Evolutionary conservation across 352 stramenopile species (phyloP), one percentile per base, ranked within the genome.

Genomic region (Phytopythium helicoides): DNA sequence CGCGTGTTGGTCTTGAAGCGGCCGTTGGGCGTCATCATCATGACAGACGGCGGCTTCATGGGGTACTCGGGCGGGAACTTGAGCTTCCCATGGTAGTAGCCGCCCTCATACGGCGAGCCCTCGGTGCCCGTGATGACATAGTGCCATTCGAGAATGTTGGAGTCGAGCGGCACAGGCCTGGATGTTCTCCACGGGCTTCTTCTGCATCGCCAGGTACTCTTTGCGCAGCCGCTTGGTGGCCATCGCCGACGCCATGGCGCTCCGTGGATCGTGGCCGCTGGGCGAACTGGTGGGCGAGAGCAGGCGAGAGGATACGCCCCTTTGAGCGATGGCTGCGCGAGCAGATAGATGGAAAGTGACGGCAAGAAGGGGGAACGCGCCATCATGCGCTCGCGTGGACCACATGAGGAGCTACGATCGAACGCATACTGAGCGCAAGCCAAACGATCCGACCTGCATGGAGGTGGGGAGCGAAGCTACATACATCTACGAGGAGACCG

Each of bases 91-190:
- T 96, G 82, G 74, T 98, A 98, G 66, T 73, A 85, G 3, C 92
- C 92, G 39, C 89, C 89, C 49, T 94, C 89, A 60, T 96, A 98
- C 18, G 78, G 76, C 49, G 78, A 73, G 37, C 61, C 78, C 5
- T 66, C 47, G 16, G 81, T 92, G 34, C 82, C 82, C 21, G 64
- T 75, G 62, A 98, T 92, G 12, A 98, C 92, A 66, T 97, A 98
- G 66, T 98, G 92, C 90, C 95, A 98, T 73, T 98, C 92, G 14
- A 98, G 76, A 50, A 98, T 97, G 64, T 98, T 98, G 31, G 68
- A 77, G 62, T 98, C 90, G 44, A 96, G 69, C 25, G 94, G 92
- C 34, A 87, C 68, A n/a, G 15, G 93, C 89, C 42, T 82, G 74
- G 49, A 98, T 97, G 70, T 96, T 95, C 45, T 89, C 81, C 52